Evolutionary conservation across 352 stramenopile genomes (phyloP), one percentile per base, ranked within the genome.

Genomic region (Thraustotheca clavata): DNA sequence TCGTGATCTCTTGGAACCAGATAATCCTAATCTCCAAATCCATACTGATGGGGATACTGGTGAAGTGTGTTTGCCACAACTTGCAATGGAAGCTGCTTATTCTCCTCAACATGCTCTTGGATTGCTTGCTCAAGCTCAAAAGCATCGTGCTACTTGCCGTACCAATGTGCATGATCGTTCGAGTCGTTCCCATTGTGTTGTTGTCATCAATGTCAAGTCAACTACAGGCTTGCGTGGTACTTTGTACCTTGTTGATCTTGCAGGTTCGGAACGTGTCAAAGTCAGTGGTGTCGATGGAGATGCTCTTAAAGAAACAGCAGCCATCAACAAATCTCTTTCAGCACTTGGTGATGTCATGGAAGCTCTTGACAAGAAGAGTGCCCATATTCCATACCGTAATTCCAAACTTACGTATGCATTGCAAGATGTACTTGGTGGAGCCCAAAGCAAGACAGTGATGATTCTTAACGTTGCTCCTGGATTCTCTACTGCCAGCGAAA

Each of bases 391-490:
- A 38, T 99, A 98, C 67, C 80, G 96, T 71, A 98, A 99, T 73
- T 98, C 88, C 4, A 99, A 99, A 77, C 83, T 99, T 7, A 99
- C 97, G n/a, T 94, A 96, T 65, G 70, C 99, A 35, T 72, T 99
- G 6, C 87, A 98, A 73, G 94, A 98, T 80, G 91, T 90, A 61
- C 86, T 87, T 66, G 89, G 91, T 47, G 86, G 81, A 26, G 87
- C 79, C 31, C 57, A 65, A 22, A 90, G 82, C 65, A 98, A 98
- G 76, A 96, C 91, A 8, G 77, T 97, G 31, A 98, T 98, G 88
- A 96, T 98, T 68, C 86, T 97, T 33, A 94, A 93, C 39, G 80
- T 96, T 9, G 89, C 83, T 5, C 90, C 90, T 4, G 90, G 82
- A 0, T 75, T 85, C 46, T 80, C 90, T 59, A 89, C 83, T 29